Evolutionary conservation across 116 monocot genomes (phyloP).

Genomic region (Trichopus zeylanicus): DNA sequence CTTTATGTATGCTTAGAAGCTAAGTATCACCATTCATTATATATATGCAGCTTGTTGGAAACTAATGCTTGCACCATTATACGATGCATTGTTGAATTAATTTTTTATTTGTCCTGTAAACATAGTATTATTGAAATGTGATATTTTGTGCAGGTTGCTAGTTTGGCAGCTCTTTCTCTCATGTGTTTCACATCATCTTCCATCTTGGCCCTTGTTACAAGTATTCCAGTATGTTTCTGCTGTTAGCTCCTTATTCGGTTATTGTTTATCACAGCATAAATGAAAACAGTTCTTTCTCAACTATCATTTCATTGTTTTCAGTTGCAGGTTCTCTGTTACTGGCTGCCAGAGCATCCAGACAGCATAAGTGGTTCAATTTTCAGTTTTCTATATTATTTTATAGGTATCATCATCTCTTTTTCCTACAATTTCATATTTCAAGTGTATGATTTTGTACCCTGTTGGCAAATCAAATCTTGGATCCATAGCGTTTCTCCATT

Average conservation of each 20-base stretch:
- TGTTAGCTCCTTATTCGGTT: neutral
- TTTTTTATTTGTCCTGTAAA: too few species aligned
- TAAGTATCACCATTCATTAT: too few species aligned
- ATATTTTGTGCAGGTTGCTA: conserved; percentile 46
- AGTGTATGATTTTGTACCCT: too few species aligned
- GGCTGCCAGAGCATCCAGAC: conserved; percentile 18
- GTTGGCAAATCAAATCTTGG: too few species aligned
- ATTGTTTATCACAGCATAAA: neutral
- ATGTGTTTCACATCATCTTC: conserved; percentile 59
- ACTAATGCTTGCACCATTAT: too few species aligned
- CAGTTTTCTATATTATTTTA: conserved; percentile 47
- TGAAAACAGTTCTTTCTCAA: neutral
- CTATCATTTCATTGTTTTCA: conserved; percentile 1
- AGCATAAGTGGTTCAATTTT: conserved; percentile 27
- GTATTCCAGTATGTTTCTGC: conserved; percentile 40
- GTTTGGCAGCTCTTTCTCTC: conserved; percentile 57
- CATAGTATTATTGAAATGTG: too few species aligned
- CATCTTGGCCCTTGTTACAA: conserved; percentile 41
- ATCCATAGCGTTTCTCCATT: too few species aligned
- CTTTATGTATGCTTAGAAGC: too few species aligned
- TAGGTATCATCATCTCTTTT: conserved; percentile 25
- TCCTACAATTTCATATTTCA: too few species aligned
- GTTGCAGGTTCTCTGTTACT: conserved; percentile 46
- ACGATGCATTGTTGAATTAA: too few species aligned
- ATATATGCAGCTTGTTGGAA: too few species aligned